phyloP scores from a whole-genome alignment of 805 yeast species.

The Candida bentonensis region DNA sequence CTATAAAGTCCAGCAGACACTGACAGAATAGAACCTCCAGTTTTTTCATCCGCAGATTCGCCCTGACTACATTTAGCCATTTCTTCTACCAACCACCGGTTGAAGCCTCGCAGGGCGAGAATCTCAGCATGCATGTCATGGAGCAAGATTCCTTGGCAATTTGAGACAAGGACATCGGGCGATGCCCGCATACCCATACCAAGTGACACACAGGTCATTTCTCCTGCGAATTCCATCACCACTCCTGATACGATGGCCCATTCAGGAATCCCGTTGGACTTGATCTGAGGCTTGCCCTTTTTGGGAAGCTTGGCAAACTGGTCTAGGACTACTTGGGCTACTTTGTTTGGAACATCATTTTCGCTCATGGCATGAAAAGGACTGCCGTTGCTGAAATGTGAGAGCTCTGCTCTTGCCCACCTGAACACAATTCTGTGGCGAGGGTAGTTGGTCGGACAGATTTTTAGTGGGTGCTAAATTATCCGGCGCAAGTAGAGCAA shows the following conservation, averaged over 20 bases:
- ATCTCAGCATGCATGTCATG: constrained; percentile 93
- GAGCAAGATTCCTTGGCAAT: constrained; percentile 43
- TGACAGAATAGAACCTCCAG: constrained; percentile 10
- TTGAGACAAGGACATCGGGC: constrained; percentile 37
- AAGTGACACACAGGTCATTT: constrained; percentile 29
- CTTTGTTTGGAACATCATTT: constrained; percentile 2
- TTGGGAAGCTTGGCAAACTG: constrained; percentile 15
- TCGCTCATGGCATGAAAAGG: too few species aligned
- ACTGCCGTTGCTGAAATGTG: too few species aligned
- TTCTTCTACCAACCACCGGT: constrained; percentile 38
- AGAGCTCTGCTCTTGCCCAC: too few species aligned
- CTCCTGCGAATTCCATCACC: constrained; percentile 24
- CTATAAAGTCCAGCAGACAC: constrained; percentile 13
- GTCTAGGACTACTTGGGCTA: constrained; percentile 14
- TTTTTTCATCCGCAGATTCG: constrained; percentile 2
- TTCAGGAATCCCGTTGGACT: constrained; percentile 56
- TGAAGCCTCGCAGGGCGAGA: constrained; percentile 56
- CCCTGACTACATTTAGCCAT: constrained; percentile 8
- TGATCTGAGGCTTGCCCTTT: constrained; percentile 42
- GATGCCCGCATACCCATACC: constrained; percentile 76
- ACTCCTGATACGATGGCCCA: constrained; percentile 79
- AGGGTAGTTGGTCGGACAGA: too few species aligned
- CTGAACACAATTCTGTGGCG: too few species aligned
- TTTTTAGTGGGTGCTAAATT: too few species aligned
- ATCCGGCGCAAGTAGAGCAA: too few species aligned